phyloP scores from a whole-genome alignment of 2,329 filamentous ascomycete species.

The Graphiopsis chlorocephala region DNA sequence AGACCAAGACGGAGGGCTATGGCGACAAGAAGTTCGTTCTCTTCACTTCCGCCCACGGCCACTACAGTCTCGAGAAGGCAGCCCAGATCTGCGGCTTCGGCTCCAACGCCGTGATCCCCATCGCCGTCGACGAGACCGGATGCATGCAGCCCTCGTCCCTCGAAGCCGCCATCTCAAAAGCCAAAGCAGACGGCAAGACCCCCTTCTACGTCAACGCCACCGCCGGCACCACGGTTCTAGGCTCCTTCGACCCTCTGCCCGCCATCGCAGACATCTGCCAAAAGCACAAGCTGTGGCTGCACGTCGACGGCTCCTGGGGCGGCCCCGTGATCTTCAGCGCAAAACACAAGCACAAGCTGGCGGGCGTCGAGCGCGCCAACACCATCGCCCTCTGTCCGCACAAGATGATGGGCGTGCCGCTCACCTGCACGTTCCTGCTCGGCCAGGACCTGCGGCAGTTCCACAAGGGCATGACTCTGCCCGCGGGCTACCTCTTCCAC shows the following conservation, averaged over 20 bases:
- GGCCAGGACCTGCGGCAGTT: conserved; percentile 73
- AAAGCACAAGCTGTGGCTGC: conserved; percentile 77
- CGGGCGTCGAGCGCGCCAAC: conserved; percentile 71
- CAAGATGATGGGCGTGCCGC: conserved; percentile 91
- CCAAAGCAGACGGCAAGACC: conserved; percentile 66
- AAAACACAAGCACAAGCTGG: conserved; percentile 61
- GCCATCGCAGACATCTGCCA: conserved; percentile 69
- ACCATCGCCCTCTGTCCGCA: conserved; percentile 88
- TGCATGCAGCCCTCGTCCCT: conserved; percentile 68
- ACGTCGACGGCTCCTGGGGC: conserved; percentile 91
- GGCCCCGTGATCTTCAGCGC: conserved; percentile 75
- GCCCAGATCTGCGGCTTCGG: conserved; percentile 89
- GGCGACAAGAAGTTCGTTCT: conserved; percentile 65
- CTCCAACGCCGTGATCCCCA: conserved; percentile 65
- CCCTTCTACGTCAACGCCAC: conserved; percentile 96
- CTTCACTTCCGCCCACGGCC: conserved; percentile 86
- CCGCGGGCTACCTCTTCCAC: conserved; percentile 69
- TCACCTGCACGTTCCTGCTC: conserved; percentile 88
- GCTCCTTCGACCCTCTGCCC: conserved; percentile 78
- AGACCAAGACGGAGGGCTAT: conserved; percentile 72
- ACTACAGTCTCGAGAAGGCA: conserved; percentile 93
- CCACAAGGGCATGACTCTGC: conserved; percentile 78
- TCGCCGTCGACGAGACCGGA: conserved; percentile 71
- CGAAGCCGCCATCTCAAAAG: conserved; percentile 58
- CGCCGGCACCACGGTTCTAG: conserved; percentile 88